These are phyloP conservation scores for Kodamaea nitidulidarum DNA, from an alignment of 805 yeast species.

Conservation along the genomic window DNA sequence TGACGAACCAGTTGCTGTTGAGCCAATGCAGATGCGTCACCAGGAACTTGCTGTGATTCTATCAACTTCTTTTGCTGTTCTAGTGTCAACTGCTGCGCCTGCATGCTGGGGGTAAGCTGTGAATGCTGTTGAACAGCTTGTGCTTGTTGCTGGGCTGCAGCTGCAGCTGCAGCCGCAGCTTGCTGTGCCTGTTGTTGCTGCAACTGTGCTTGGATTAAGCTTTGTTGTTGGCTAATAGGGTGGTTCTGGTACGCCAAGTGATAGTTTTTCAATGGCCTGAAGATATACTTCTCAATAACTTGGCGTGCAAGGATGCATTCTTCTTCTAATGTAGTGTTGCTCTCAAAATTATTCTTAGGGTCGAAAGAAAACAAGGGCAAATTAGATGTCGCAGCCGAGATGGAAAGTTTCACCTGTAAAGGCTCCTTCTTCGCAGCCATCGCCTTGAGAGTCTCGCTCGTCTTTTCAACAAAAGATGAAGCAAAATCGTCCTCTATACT, in stretches of 20 bases:
- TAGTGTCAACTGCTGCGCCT: constrained; percentile 30
- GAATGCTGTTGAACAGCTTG: constrained; percentile 13
- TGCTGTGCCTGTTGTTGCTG: constrained; percentile 25
- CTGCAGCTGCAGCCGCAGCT: constrained; percentile 13
- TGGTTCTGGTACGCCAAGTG: constrained; percentile 45
- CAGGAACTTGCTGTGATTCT: constrained; percentile 12
- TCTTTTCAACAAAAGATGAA: constrained; percentile 45
- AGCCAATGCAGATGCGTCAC: constrained; percentile 9
- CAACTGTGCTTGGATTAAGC: constrained; percentile 27
- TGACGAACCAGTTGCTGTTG: constrained; percentile 19
- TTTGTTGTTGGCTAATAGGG: constrained; percentile 34
- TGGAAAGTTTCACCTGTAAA: constrained; percentile 36
- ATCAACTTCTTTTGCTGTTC: constrained; percentile 22
- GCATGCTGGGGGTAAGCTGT: constrained; percentile 11
- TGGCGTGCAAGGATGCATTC: constrained; percentile 35
- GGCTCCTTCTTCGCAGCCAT: constrained; percentile 35
- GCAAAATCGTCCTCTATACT: constrained; percentile 46
- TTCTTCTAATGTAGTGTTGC: constrained; percentile 33
- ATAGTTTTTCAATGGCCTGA: constrained; percentile 41
- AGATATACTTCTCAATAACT: constrained; percentile 38
- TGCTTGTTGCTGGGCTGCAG: constrained; percentile 7
- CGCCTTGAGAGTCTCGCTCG: constrained; percentile 38
- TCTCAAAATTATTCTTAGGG: constrained; percentile 20
- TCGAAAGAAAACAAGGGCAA: constrained; percentile 53
- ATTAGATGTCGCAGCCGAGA: constrained; percentile 11